Conservation (phyloP, 2,329 filamentous ascomycete genomes). For the Fusarium miscanthi region DNA sequence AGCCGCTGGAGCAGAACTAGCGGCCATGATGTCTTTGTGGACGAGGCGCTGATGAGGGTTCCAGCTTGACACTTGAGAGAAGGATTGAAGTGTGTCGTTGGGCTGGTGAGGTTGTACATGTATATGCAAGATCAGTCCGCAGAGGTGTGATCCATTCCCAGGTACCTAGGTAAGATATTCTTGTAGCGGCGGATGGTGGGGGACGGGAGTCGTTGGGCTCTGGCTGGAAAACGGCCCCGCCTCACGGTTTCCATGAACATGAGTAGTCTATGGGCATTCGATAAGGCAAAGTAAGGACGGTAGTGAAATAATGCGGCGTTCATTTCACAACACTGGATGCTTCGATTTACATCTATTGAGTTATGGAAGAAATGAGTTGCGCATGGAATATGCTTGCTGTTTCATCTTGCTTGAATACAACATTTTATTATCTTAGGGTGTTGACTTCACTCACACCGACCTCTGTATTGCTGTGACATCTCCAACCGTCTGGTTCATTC, state of each 20-base stretch:
- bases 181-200: slow-evolving; percentile 31
- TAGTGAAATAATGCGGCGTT: background rate
- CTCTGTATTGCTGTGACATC: background rate
- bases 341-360: background rate
- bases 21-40: slow-evolving; percentile 30
- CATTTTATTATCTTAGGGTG: background rate
- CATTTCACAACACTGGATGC: background rate
- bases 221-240: slow-evolving; percentile 24
- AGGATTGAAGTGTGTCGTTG: background rate
- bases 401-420: background rate
- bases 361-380: background rate
- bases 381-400: background rate
- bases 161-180: background rate
- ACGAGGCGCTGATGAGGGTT: background rate
- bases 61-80: background rate
- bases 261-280: slow-evolving; percentile 4
- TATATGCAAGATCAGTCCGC: slow-evolving; percentile 11
- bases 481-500: background rate
- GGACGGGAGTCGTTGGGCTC: slow-evolving; percentile 12
- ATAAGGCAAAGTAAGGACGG: background rate
- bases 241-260: background rate
- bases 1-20: slow-evolving; percentile 66
- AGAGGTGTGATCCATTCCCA: slow-evolving; percentile 16
- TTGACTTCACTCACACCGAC: background rate
- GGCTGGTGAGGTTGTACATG: background rate